Percentiles rank a stretch among this genome's conserved stretches.
phyloP scores from a whole-genome alignment of 2,329 filamentous ascomycete species.

The Scedosporium apiospermum region DNA sequence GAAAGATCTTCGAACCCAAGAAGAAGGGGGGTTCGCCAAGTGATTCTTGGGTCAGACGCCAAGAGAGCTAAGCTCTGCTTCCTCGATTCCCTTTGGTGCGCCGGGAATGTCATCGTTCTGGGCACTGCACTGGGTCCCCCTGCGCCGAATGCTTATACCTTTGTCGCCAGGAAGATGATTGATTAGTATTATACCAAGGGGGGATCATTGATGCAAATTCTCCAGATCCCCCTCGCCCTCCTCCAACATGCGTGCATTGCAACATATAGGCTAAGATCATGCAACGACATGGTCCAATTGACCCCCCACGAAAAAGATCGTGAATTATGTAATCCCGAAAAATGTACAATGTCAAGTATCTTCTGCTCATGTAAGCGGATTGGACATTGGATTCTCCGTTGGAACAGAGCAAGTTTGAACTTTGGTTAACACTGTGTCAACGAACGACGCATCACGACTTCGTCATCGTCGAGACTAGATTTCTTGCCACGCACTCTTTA shows the following conservation, averaged over 20 bases:
- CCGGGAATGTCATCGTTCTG: background rate
- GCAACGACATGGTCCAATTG: background rate
- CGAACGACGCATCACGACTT: background rate
- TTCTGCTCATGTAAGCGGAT: background rate
- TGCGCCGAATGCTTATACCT: too few species aligned
- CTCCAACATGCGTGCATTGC: background rate
- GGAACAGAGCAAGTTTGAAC: too few species aligned
- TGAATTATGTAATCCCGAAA: background rate
- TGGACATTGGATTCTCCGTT: too few species aligned
- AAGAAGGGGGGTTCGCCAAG: background rate
- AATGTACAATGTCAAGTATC: too few species aligned
- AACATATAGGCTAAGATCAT: background rate
- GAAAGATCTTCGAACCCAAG: background rate
- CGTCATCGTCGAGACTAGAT: background rate
- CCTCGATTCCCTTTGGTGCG: background rate
- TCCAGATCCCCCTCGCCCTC: background rate
- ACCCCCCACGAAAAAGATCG: background rate
- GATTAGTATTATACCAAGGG: background rate
- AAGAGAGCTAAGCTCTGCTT: background rate
- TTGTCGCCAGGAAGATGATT: too few species aligned
- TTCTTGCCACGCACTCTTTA: background rate
- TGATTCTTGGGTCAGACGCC: background rate
- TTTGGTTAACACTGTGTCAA: too few species aligned
- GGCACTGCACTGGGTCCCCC: background rate
- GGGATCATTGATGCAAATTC: background rate